A percentile compares a stretch with the other conserved stretches of the same genome.
Evolutionary conservation across 2,329 filamentous ascomycete species (phyloP).

Genomic region (Diaporthe velutina): DNA sequence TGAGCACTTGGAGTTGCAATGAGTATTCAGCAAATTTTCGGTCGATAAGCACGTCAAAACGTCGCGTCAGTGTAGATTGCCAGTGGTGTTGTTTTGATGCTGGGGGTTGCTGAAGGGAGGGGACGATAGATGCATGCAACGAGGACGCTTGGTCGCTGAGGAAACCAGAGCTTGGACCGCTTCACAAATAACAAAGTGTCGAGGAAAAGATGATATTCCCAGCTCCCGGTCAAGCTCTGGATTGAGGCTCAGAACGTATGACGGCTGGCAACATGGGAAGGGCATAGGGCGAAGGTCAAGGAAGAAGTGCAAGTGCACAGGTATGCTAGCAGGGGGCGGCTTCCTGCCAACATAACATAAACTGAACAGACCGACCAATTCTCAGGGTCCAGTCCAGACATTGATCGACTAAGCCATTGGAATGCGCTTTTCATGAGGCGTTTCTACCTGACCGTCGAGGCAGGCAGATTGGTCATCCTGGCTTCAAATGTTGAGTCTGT

Average conservation of each 20-base stretch:
- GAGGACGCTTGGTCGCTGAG: conserved; percentile 13
- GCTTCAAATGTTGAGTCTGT: background rate
- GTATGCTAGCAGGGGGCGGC: background rate
- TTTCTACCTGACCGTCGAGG: background rate
- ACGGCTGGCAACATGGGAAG: background rate
- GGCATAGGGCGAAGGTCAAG: background rate
- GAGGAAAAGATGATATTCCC: conserved; percentile 35
- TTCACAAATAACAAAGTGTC: conserved; percentile 31
- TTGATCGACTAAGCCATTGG: conserved; percentile 13
- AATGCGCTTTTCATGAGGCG: conserved; percentile 3
- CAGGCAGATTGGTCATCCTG: background rate
- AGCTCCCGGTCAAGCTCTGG: conserved; percentile 2
- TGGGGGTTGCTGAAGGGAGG: conserved; percentile 8
- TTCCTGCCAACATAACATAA: conserved; percentile 1
- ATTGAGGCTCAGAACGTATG: background rate
- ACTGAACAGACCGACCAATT: background rate
- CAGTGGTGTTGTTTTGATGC: conserved; percentile 19
- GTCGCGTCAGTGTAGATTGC: background rate
- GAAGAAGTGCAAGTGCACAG: background rate
- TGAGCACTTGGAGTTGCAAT: conserved; percentile 13
- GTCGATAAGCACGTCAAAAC: background rate
- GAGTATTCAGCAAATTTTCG: conserved; percentile 27
- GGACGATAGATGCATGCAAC: conserved; percentile 2
- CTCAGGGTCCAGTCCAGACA: background rate
- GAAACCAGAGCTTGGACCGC: conserved; percentile 27